These are phyloP conservation scores for Aspergillus texensis DNA, from an alignment of 2,329 filamentous ascomycete species.

Conservation along the genomic window DNA sequence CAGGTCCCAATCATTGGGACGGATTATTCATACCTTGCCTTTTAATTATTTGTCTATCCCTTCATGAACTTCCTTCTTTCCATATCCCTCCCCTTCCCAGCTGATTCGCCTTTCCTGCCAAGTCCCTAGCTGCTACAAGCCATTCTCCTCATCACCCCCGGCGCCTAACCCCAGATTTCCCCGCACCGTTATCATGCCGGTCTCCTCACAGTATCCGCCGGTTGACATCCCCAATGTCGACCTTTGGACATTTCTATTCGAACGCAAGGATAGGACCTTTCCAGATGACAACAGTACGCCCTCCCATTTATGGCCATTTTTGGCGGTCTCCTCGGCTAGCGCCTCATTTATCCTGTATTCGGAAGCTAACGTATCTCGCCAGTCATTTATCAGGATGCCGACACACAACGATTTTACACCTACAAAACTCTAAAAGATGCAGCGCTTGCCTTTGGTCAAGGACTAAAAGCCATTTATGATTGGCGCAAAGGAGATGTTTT, in stretches of 20 bases:
- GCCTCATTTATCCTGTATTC: neutral
- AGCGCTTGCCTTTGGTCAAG: conserved; percentile 77
- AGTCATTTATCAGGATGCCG: conserved; percentile 79
- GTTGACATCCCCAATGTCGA: conserved; percentile 74
- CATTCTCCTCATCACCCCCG: neutral
- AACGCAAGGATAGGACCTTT: conserved; percentile 65
- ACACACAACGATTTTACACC: conserved; percentile 70
- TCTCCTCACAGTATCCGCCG: conserved; percentile 65
- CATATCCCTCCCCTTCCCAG: neutral
- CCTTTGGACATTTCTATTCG: conserved; percentile 78
- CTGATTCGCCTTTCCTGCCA: neutral
- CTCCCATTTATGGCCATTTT: neutral
- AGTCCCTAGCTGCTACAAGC: neutral
- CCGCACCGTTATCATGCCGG: conserved; percentile 62
- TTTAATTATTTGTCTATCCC: neutral
- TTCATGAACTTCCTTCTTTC: neutral
- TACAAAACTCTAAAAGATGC: conserved; percentile 66
- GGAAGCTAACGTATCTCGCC: conserved; percentile 13
- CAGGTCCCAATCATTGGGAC: neutral
- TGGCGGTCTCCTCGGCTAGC: neutral
- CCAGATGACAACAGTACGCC: conserved; percentile 71
- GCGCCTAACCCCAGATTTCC: conserved; percentile 14
- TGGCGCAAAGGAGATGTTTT: conserved; percentile 86
- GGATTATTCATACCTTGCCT: neutral
- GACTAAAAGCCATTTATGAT: conserved; percentile 71